Base-by-base conservation (phyloP, 2,329 filamentous ascomycete genomes). In the Hymenoscyphus albidus region DNA sequence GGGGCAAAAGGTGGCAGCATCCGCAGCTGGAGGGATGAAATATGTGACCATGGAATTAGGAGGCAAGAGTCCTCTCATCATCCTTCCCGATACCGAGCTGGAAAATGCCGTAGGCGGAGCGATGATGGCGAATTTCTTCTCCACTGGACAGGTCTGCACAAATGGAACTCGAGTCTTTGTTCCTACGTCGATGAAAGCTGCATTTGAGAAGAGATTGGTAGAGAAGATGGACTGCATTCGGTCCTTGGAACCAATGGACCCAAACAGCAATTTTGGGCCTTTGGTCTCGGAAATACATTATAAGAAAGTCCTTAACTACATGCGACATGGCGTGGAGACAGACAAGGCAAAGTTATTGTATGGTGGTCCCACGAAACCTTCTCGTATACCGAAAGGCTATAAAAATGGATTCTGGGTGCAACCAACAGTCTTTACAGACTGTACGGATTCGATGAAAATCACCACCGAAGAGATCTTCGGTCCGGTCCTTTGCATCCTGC, bases 51-150 rank as follows among this genome's bases (percentile, higher is more conserved):
- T 96, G 90, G 93, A 97, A 78, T 83, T 96, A 0, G 93, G 93
- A 62, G 93, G 93, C 59, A 96, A 96, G 79, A 92, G 88, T 66
- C 91, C 92, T 0, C 81, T 92, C 54, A 81, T 97, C 60, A 82
- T 97, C 58, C 85, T 96, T 0, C 90, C 91, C 0, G 92, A 96
- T 73, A 90, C 90, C 16, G 86, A 92, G 61, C 77, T 94, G 22
- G 88, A 91, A 57, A 85, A 86, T 72, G 93, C 93, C n/a, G 93
- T 92, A 40, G 89, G 96, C 73, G 90, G 91, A 38, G 92, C 92
- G 68, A 93, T 96, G 89, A 92, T 96, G 82, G 93, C 92, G 71
- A 96, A 96, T 77, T 96, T 96, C 80, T 96, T 91, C 82, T 93
- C 89, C 70, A 91, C 90, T 0, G 93, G 93, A 38, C 93, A 97